Evolutionary conservation across 495 filamentous ascomycete species (phyloP).

Genomic region (Aspergillus asperescens): DNA sequence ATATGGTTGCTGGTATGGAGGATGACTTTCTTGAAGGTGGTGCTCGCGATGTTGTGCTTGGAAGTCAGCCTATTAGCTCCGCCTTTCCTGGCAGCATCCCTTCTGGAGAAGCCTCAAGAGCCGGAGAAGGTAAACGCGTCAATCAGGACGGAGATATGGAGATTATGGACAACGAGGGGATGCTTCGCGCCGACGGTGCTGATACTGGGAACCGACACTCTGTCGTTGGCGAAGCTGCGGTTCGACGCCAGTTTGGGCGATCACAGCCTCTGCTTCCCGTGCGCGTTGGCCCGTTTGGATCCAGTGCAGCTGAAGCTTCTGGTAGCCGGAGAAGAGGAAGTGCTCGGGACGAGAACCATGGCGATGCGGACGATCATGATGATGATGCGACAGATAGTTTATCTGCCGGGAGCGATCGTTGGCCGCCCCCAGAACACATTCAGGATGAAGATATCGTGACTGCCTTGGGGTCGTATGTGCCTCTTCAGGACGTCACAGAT

Average conservation of each 20-base stretch:
- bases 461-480: constrained; percentile 34
- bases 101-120: constrained; percentile 50
- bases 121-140: constrained; percentile 58
- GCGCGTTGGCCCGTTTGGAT: constrained; percentile 20
- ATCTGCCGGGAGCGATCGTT: constrained; percentile 30
- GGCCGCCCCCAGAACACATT: constrained; percentile 40
- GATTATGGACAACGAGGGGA: constrained; percentile 49
- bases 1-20: constrained; percentile 76
- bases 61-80: constrained; percentile 72
- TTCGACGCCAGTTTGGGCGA: constrained; percentile 39
- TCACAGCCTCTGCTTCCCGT: constrained; percentile 38
- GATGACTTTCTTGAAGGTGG: constrained; percentile 73
- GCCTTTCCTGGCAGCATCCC: constrained; percentile 65
- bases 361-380: constrained; percentile 24
- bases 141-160: constrained; percentile 57
- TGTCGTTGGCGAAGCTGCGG: constrained; percentile 44
- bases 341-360: constrained; percentile 25
- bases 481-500: constrained; percentile 38
- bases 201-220: constrained; percentile 47
- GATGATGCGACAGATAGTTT: constrained; percentile 32
- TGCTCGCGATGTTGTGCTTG: constrained; percentile 65
- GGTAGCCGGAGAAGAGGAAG: constrained; percentile 14
- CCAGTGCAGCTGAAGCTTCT: constrained; percentile 11
- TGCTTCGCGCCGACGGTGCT: constrained; percentile 40
- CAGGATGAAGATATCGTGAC: constrained; percentile 38